Base-by-base conservation (phyloP, 441 rosid species). In the Pelargonium cotyledonis region DNA sequence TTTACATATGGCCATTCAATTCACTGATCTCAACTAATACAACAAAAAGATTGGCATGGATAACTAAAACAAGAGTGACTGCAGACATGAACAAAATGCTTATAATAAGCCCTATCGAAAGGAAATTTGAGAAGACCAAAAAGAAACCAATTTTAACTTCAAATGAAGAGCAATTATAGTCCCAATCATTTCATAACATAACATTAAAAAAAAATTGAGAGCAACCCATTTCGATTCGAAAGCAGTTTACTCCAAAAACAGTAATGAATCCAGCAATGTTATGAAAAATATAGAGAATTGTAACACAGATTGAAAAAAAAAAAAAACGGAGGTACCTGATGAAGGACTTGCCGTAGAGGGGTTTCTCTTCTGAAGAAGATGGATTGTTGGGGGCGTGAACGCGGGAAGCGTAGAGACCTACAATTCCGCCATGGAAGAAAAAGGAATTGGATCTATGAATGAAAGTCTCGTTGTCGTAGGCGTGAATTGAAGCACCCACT, bases 361-460 rank as follows among this genome's bases (percentile, higher is more conserved):
- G 73, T 60, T 65, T 73, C 8, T 71, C 77, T 9, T 73, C 79
- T 44, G 49, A 40, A n/a, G 79, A 38, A 29, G 66, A 35, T 64
- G 70, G 57, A 31, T 68, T 75, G 43, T 47, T 72, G 14, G 10
- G 65, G 55, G 16, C 46, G n/a, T 9, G 71, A 63, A 55, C 58
- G 61, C 74, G 44, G 61, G 82, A 82, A 63, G 79, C 72, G 70
- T 68, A 78, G 49, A 78, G 80, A 62, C 80, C 80, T 68, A 76
- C 78, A 49, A 78, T 76, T 61, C 80, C 82, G 55, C 80, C 82
- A 26, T 81, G 82, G 69, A 78, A 72, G 76, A 74, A 76, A 72
- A 23, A 73, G 68, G 85, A 76, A 65, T 82, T 80, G 72, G 83
- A 78, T 46, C 81, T 80, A 63, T 31, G 80, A 53, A 70, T 63